Conservation (phyloP, 2,329 filamentous ascomycete genomes). For the Cercospora sp. region DNA sequence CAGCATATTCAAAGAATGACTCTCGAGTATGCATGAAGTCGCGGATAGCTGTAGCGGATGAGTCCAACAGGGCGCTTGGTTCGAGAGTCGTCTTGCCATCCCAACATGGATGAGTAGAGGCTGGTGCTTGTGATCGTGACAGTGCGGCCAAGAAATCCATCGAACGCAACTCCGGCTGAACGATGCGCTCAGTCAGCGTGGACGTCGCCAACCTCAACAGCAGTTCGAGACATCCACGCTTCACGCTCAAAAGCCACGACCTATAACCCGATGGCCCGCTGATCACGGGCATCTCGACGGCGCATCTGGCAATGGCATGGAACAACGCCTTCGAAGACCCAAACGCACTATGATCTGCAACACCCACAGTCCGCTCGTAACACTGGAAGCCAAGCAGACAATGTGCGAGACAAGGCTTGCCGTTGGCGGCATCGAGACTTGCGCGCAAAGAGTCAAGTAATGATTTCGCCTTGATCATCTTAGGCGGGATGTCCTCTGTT, state of each 20-base stretch:
- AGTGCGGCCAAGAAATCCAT: slow-evolving; percentile 79
- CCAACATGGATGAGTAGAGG: slow-evolving; percentile 70
- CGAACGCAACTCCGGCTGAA: slow-evolving; percentile 75
- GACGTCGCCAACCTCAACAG: slow-evolving; percentile 82
- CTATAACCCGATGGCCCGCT: slow-evolving; percentile 38
- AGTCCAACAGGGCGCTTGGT: slow-evolving; percentile 66
- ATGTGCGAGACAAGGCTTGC: slow-evolving; percentile 84
- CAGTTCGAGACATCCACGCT: slow-evolving; percentile 56
- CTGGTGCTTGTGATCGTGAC: slow-evolving; percentile 69
- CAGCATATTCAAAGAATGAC: slow-evolving; percentile 79
- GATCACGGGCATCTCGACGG: slow-evolving; percentile 54
- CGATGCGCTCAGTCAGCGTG: slow-evolving; percentile 70
- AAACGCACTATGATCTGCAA: slow-evolving; percentile 70
- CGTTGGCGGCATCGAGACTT: slow-evolving; percentile 72
- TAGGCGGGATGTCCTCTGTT: slow-evolving; percentile 67
- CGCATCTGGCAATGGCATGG: slow-evolving; percentile 69
- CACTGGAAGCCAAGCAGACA: slow-evolving; percentile 85
- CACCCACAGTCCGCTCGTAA: slow-evolving; percentile 66
- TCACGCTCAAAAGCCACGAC: slow-evolving; percentile 47
- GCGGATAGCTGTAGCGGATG: slow-evolving; percentile 67
- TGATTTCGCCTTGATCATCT: slow-evolving; percentile 72
- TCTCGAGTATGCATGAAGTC: slow-evolving; percentile 78
- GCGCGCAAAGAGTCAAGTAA: slow-evolving; percentile 83
- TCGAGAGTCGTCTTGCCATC: slow-evolving; percentile 64
- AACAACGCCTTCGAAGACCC: slow-evolving; percentile 73